phyloP scores from a whole-genome alignment of 2,329 filamentous ascomycete species.

The Botrytis hyacinthi region DNA sequence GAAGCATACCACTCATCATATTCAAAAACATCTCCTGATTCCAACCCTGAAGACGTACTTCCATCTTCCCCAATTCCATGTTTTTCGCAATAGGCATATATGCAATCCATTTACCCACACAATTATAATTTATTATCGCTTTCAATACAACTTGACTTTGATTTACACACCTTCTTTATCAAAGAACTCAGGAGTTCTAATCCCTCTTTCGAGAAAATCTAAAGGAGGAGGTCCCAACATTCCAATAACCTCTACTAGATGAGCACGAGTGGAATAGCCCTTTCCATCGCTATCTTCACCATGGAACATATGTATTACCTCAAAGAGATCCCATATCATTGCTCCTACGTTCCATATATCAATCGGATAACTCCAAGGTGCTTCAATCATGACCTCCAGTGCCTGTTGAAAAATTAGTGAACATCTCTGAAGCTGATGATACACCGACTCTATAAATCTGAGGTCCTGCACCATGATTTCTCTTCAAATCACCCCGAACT shows the following conservation, averaged over 20 bases:
- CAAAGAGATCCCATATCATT: conserved; percentile 37
- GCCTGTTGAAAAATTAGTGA: conserved; percentile 30
- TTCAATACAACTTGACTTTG: no score
- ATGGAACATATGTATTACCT: conserved; percentile 30
- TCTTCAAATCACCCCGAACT: conserved; percentile 40
- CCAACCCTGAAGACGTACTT: conserved; percentile 32
- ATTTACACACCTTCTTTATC: conserved; percentile 31
- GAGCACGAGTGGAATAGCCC: conserved; percentile 26
- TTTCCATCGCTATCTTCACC: conserved; percentile 28
- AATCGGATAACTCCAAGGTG: conserved; percentile 39
- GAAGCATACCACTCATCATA: conserved; percentile 39
- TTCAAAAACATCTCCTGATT: conserved; percentile 38
- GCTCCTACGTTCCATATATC: conserved; percentile 42
- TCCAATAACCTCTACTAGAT: conserved; percentile 35
- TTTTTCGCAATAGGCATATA: conserved; percentile 6
- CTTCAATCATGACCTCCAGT: conserved; percentile 42
- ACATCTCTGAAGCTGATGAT: no score
- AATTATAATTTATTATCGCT: neutral
- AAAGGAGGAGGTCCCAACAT: conserved; percentile 34
- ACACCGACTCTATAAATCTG: conserved; percentile 39
- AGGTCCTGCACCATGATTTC: conserved; percentile 42
- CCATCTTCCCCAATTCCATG: conserved; percentile 9
- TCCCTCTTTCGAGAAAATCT: conserved; percentile 33
- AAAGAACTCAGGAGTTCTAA: conserved; percentile 32
- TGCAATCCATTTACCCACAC: neutral